These are phyloP conservation scores for Alternaria sp. DNA, from an alignment of 2,329 filamentous ascomycete genomes.

Conservation along the genomic window DNA sequence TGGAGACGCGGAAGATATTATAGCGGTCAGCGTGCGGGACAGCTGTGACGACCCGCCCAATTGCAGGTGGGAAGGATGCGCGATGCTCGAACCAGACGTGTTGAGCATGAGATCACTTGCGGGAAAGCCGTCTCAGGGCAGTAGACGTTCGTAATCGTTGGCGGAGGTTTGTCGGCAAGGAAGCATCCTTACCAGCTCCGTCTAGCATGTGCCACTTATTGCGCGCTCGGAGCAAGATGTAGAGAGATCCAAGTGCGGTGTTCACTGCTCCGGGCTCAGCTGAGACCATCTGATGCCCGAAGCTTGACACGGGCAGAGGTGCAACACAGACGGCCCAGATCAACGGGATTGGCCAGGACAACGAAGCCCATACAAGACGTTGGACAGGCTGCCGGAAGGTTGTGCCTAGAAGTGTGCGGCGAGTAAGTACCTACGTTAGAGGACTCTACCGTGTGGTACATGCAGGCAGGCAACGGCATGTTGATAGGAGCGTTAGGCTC, in stretches of 20 bases:
- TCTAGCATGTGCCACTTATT: conserved; percentile 11
- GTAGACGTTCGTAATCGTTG: conserved; percentile 3
- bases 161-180: conserved; percentile 13
- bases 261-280: conserved; percentile 11
- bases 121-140: conserved; percentile 15
- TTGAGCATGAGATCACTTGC: conserved; percentile 24
- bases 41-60: conserved; percentile 23
- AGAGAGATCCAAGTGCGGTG: conserved; percentile 9
- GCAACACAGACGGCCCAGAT: conserved; percentile 5
- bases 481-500: conserved; percentile 20
- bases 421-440: conserved; percentile 8
- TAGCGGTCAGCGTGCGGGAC: conserved; percentile 41
- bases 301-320: conserved; percentile 15
- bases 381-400: conserved; percentile 22
- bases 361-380: conserved; percentile 23
- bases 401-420: conserved; percentile 7
- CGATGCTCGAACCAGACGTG: conserved; percentile 10
- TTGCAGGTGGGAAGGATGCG: conserved; percentile 22
- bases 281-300: conserved; percentile 15
- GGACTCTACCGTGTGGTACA: conserved; percentile 17
- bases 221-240: conserved; percentile 9
- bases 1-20: conserved; percentile 17
- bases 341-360: conserved; percentile 12
- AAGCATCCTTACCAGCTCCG: conserved; percentile 4
- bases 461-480: conserved; percentile 24